phyloP scores from a whole-genome alignment of 108 stramenopile species.

The Schizochytrium sp. region DNA sequence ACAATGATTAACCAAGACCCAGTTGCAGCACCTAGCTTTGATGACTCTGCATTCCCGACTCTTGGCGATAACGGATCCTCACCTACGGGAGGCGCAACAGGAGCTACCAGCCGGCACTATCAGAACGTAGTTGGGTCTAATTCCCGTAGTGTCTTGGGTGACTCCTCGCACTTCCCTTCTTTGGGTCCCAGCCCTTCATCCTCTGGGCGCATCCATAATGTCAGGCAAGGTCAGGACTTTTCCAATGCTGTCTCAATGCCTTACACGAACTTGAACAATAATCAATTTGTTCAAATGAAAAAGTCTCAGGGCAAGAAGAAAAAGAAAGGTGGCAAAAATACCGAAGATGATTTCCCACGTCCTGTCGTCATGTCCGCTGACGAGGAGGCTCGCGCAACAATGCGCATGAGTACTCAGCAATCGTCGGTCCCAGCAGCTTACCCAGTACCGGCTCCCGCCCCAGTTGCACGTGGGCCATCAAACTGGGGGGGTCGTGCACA shows the following conservation, averaged over 20 bases:
- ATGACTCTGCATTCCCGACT: neutral
- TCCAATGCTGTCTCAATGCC: slow-evolving; percentile 38
- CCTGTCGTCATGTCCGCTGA: slow-evolving; percentile 3
- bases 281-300: neutral
- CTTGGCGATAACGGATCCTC: neutral
- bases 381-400: slow-evolving; percentile 13
- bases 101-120: neutral
- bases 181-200: slow-evolving; percentile 4
- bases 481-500: neutral
- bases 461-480: neutral
- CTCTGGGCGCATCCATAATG: neutral
- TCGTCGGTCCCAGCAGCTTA: neutral
- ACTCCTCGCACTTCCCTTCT: slow-evolving; percentile 6
- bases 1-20: slow-evolving; percentile 20
- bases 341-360: neutral
- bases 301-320: slow-evolving; percentile 4
- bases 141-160: neutral
- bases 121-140: neutral
- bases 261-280: neutral
- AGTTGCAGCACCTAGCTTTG: neutral
- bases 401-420: slow-evolving; percentile 34
- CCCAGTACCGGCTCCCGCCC: slow-evolving; percentile 31
- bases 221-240: slow-evolving; percentile 43
- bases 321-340: slow-evolving; percentile 26
- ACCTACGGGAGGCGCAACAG: neutral